These are phyloP conservation scores for Alternaria ethzedia DNA, from an alignment of 2,329 filamentous ascomycete genomes.

Conservation along the genomic window DNA sequence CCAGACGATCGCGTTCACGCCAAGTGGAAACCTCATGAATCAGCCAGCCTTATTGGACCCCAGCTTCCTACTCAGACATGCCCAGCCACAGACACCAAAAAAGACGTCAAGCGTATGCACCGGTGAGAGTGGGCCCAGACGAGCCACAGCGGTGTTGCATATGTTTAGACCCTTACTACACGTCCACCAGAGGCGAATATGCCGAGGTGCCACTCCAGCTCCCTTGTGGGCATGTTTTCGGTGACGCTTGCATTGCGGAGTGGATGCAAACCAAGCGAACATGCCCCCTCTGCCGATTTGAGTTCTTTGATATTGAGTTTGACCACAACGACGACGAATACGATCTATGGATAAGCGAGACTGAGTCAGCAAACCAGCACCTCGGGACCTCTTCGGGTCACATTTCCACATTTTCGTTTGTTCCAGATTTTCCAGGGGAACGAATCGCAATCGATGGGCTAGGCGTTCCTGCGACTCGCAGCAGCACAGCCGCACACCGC, in stretches of 20 bases:
- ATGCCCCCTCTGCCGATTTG: conserved; percentile 21
- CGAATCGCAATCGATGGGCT: not conserved
- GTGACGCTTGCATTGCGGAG: conserved; percentile 14
- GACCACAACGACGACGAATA: not conserved
- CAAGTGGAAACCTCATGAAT: not conserved
- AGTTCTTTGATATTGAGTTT: not conserved
- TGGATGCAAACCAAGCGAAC: conserved; percentile 17
- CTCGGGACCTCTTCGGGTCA: not conserved
- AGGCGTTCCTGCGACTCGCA: not conserved
- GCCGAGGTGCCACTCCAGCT: conserved; percentile 18
- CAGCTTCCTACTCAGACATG: conserved; percentile 6
- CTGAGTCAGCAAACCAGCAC: conserved; percentile 1
- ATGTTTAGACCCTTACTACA: conserved; percentile 17
- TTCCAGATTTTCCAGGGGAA: not conserved
- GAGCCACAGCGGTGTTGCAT: conserved; percentile 15
- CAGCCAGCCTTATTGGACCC: not conserved
- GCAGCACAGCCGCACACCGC: conserved; percentile 10
- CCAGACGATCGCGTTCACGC: conserved; percentile 4
- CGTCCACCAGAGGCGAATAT: not conserved
- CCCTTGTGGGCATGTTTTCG: conserved; percentile 23
- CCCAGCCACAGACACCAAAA: not conserved
- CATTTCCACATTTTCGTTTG: not conserved
- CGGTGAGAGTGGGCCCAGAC: conserved; percentile 6
- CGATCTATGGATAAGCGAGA: not conserved
- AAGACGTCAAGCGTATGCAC: not conserved